Conservation (phyloP, 441 rosid species). For the Cnidoscolus chayamansa region DNA sequence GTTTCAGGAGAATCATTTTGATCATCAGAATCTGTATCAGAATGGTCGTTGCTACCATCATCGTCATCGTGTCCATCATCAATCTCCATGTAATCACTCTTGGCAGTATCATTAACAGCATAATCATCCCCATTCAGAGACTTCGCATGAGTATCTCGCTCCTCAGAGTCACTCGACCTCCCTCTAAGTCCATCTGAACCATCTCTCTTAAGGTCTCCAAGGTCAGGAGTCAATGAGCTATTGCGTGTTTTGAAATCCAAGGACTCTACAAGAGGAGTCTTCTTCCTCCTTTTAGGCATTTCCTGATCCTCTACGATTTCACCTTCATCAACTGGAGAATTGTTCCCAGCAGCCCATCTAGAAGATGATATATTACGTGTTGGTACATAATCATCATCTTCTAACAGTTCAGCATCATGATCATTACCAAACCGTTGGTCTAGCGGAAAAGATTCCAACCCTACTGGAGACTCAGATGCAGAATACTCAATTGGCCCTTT, state of each 20-base stretch:
- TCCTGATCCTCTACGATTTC: conserved; percentile 73
- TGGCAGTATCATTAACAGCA: conserved; percentile 45
- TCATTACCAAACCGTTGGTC: conserved; percentile 37
- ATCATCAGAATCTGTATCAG: conserved; percentile 51
- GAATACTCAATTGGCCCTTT: conserved; percentile 23
- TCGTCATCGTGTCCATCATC: conserved; percentile 40
- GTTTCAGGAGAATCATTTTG: conserved; percentile 45
- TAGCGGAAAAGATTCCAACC: conserved; percentile 34
- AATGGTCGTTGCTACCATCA: conserved; percentile 36
- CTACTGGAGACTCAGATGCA: conserved; percentile 36
- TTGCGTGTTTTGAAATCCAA: conserved; percentile 37
- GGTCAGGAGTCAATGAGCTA: conserved; percentile 63
- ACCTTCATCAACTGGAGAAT: conserved; percentile 85
- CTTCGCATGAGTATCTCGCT: conserved; percentile 39
- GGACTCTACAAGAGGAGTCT: conserved; percentile 37
- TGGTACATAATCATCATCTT: conserved; percentile 75
- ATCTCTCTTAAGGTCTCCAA: conserved; percentile 51
- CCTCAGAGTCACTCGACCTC: conserved; percentile 67
- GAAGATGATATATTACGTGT: conserved; percentile 86
- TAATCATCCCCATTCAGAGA: conserved; percentile 53
- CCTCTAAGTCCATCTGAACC: conserved; percentile 50
- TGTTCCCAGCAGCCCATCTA: conserved; percentile 88
- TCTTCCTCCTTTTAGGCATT: conserved; percentile 60
- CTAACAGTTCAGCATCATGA: conserved; percentile 41
- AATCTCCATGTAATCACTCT: conserved; percentile 70